Evolutionary conservation across 202 grass and related monocot species (phyloP).

Genomic region (Dendrocalamus latiflorus): DNA sequence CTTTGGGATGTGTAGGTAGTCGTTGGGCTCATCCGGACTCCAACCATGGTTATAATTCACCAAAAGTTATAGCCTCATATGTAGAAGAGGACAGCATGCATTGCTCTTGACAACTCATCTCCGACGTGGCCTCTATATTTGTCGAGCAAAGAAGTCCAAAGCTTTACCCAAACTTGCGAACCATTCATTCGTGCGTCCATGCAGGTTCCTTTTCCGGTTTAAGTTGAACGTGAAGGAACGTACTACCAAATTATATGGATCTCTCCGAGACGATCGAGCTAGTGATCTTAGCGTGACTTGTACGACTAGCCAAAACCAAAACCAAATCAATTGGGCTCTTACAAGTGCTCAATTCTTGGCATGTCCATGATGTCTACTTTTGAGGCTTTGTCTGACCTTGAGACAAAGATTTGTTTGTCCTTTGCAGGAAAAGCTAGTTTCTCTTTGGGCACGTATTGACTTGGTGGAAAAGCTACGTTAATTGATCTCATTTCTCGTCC

Average conservation of each 20-base stretch:
- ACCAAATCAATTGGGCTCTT: background rate
- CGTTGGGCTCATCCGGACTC: background rate
- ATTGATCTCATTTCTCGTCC: background rate
- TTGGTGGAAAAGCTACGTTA: background rate
- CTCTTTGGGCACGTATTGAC: conserved; percentile 16
- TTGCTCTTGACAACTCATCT: background rate
- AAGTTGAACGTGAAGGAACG: too few species aligned
- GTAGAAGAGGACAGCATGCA: background rate
- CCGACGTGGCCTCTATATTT: background rate
- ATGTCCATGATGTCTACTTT: background rate
- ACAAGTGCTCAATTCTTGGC: background rate
- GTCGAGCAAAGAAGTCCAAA: background rate
- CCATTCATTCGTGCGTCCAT: background rate
- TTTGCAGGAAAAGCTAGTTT: background rate
- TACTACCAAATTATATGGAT: too few species aligned
- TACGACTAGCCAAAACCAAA: conserved; percentile 14
- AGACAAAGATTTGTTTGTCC: conserved; percentile 24
- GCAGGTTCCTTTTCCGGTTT: too few species aligned
- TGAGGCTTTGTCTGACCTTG: background rate
- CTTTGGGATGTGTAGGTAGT: background rate
- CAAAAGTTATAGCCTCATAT: background rate
- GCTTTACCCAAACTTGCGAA: background rate
- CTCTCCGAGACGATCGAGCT: too few species aligned
- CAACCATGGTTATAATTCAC: too few species aligned
- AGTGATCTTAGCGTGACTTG: conserved; percentile 10